Evolutionary conservation across 495 filamentous ascomycete species (phyloP).

Genomic region (Aspergillus sclerotioniger): DNA sequence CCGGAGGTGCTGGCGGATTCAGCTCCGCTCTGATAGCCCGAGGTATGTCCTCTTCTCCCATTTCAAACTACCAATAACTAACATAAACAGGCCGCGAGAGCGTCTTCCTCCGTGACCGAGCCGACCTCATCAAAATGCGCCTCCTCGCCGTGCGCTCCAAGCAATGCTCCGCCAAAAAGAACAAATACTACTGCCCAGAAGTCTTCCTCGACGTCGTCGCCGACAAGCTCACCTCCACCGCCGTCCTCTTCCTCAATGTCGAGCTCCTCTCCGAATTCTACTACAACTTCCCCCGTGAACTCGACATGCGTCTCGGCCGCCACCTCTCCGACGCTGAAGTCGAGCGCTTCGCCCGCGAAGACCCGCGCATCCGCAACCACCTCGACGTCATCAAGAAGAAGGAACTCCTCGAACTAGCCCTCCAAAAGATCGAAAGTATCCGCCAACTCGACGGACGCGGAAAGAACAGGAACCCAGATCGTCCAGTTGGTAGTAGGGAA

Average conservation of each 20-base stretch:
- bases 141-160: constrained; percentile 80
- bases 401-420: constrained; percentile 85
- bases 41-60: constrained; percentile 52
- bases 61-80: constrained; percentile 19
- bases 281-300: constrained; percentile 90
- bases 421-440: constrained; percentile 91
- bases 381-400: constrained; percentile 89
- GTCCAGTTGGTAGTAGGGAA: constrained; percentile 29
- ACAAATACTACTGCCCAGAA: constrained; percentile 97
- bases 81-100: constrained; percentile 73
- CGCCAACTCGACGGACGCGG: constrained; percentile 65
- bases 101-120: constrained; percentile 86
- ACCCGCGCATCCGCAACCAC: constrained; percentile 82
- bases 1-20: constrained; percentile 87
- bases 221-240: constrained; percentile 89
- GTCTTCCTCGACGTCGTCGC: constrained; percentile 96
- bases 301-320: constrained; percentile 83
- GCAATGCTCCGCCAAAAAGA: constrained; percentile 76
- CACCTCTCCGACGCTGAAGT: constrained; percentile 74
- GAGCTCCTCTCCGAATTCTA: constrained; percentile 97
- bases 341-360: constrained; percentile 88
- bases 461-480: constrained; percentile 28
- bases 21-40: constrained; percentile 74
- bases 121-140: constrained; percentile 86
- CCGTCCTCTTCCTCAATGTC: constrained; percentile 96